Evolutionary conservation across 1,139 yeast genomes (phyloP).

Genomic region (Hemisphaericaspora subhashii): DNA sequence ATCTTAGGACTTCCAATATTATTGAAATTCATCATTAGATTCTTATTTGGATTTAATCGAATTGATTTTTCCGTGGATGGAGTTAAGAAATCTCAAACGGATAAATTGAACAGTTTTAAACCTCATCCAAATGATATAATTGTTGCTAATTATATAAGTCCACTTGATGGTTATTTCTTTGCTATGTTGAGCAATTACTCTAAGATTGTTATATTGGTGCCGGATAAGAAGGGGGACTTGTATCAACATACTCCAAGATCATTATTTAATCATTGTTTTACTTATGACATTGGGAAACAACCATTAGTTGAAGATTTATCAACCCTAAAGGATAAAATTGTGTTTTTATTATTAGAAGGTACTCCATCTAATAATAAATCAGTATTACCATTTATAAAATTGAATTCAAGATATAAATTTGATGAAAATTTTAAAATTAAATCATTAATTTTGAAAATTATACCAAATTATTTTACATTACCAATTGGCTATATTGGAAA

Average conservation of each 20-base stretch:
- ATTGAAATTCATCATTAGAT: conserved; percentile 16
- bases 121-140: conserved; percentile 48
- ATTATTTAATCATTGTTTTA: conserved; percentile 37
- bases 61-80: conserved; percentile 53
- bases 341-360: conserved; percentile 62
- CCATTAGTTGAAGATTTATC: conserved; percentile 19
- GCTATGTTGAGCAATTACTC: conserved; percentile 11
- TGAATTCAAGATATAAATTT: conserved; percentile 18
- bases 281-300: conserved; percentile 15
- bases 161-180: conserved; percentile 49
- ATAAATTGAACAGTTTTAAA: conserved; percentile 28
- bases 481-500: conserved; percentile 30
- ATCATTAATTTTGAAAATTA: conserved; percentile 43
- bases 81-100: conserved; percentile 43
- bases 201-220: conserved; percentile 43
- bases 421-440: conserved; percentile 34
- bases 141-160: conserved; percentile 55
- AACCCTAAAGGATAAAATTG: conserved; percentile 32
- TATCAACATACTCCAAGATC: conserved; percentile 34
- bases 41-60: conserved; percentile 27
- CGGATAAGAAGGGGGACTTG: conserved; percentile 39
- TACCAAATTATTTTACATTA: conserved; percentile 34
- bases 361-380: conserved; percentile 69
- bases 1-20: conserved; percentile 19
- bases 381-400: conserved; percentile 45